A percentile compares a stretch with the other conserved stretches of the same genome.
Evolutionary conservation across 805 yeast species (phyloP).

Genomic region (Torulaspora gathmanii): DNA sequence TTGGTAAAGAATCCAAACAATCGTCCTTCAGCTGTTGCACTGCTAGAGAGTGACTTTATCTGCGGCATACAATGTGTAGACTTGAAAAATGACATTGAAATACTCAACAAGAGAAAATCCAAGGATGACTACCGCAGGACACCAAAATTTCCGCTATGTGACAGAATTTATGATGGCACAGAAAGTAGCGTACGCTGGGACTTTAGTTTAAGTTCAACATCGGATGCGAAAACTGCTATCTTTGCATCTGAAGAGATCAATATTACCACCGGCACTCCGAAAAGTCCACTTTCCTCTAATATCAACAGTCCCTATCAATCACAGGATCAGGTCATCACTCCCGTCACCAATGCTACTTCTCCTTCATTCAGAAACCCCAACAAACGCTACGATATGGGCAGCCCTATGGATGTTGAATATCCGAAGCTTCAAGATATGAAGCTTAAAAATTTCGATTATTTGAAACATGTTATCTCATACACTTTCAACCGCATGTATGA

Average conservation of each 20-base stretch:
- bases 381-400: constrained; percentile 18
- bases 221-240: neutral
- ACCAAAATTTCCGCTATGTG: constrained; percentile 39
- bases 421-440: constrained; percentile 15
- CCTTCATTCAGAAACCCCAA: constrained; percentile 22
- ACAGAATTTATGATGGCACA: constrained; percentile 27
- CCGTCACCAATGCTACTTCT: constrained; percentile 23
- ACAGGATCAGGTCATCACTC: constrained; percentile 11
- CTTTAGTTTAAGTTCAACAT: constrained; percentile 5
- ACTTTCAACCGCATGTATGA: constrained; percentile 45
- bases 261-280: constrained; percentile 9
- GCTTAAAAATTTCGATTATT: constrained; percentile 34
- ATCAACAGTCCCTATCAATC: constrained; percentile 15
- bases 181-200: constrained; percentile 12
- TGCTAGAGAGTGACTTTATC: constrained; percentile 54
- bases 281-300: constrained; percentile 18
- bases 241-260: constrained; percentile 4
- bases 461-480: constrained; percentile 41
- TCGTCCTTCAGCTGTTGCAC: constrained; percentile 57
- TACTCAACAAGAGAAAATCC: constrained; percentile 33
- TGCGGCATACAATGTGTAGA: constrained; percentile 36
- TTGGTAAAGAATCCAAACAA: constrained; percentile 58
- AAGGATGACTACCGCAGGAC: constrained; percentile 23
- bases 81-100: constrained; percentile 40
- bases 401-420: constrained; percentile 21